These are phyloP conservation scores for Plasmodium knowlesi DNA, from an alignment of 169 alveolate genomes.

Conservation along the genomic window DNA sequence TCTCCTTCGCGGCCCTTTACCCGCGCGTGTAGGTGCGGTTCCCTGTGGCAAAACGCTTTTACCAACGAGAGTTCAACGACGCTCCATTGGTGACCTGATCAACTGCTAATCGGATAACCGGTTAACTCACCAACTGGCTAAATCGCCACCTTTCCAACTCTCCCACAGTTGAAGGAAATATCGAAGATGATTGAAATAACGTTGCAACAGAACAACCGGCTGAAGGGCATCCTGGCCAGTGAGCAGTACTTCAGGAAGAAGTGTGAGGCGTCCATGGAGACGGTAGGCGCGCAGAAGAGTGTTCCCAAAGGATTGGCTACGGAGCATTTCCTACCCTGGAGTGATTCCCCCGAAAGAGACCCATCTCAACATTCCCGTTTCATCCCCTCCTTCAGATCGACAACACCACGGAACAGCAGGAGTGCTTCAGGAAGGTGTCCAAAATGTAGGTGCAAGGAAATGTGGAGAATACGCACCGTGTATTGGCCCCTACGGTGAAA, in stretches of 20 bases:
- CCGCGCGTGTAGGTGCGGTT: too few relatives aligned
- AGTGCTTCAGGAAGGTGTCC: slow-evolving; percentile 57
- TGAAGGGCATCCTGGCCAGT: slow-evolving; percentile 27
- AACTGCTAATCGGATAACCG: not conserved
- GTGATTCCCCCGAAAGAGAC: not conserved
- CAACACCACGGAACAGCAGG: slow-evolving; percentile 32
- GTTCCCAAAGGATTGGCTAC: too few relatives aligned
- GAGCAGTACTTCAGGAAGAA: slow-evolving; percentile 51
- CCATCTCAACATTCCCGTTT: not conserved
- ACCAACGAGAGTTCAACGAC: not conserved
- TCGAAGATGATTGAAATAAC: slow-evolving; percentile 46
- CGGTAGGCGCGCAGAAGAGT: not conserved
- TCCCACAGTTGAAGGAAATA: slow-evolving; percentile 44
- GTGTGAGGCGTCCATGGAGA: slow-evolving; percentile 58
- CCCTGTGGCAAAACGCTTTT: too few relatives aligned
- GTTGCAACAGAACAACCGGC: slow-evolving; percentile 38
- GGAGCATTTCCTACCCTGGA: not conserved
- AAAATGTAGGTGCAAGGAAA: slow-evolving; percentile 16
- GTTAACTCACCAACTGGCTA: too few relatives aligned
- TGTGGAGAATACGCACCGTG: not conserved
- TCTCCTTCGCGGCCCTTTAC: not conserved
- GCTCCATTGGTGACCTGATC: not conserved
- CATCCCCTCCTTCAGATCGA: slow-evolving; percentile 6
- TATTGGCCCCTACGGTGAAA: not conserved
- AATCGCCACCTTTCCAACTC: not conserved